phyloP scores from a whole-genome alignment of 495 filamentous ascomycete species.

The Pyrenula massariospora region DNA sequence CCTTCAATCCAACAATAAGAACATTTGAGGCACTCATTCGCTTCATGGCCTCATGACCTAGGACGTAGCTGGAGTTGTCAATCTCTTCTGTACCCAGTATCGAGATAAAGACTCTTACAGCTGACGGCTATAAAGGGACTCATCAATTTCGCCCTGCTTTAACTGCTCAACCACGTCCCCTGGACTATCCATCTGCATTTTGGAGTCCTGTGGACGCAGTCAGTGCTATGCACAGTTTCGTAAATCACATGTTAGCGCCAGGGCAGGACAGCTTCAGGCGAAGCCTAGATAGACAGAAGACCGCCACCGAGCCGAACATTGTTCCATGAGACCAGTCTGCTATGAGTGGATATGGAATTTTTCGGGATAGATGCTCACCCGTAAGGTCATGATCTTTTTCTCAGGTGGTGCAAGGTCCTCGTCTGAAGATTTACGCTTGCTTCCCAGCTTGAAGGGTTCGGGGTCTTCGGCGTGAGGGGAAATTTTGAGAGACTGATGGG shows the following conservation, averaged over 20 bases:
- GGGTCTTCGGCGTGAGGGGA: slow-evolving; percentile 40
- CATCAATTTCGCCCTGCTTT: slow-evolving; percentile 74
- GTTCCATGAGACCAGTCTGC: too few species aligned
- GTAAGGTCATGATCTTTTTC: slow-evolving; percentile 79
- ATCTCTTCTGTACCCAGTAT: neutral
- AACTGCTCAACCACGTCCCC: slow-evolving; percentile 43
- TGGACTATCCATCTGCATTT: slow-evolving; percentile 71
- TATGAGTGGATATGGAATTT: too few species aligned
- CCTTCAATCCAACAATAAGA: slow-evolving; percentile 82
- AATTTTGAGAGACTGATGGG: slow-evolving; percentile 38
- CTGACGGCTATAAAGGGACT: slow-evolving; percentile 94
- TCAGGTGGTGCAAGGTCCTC: slow-evolving; percentile 59
- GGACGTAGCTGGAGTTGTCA: slow-evolving; percentile 52
- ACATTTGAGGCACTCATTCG: slow-evolving; percentile 95
- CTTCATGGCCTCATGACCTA: slow-evolving; percentile 99
- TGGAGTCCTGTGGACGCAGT: slow-evolving; percentile 39
- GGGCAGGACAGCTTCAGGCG: too few species aligned
- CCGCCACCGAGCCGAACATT: too few species aligned
- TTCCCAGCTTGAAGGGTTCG: slow-evolving; percentile 56
- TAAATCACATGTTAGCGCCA: too few species aligned
- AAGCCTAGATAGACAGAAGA: too few species aligned
- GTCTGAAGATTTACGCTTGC: slow-evolving; percentile 72
- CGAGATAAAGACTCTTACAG: slow-evolving; percentile 40
- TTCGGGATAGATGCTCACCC: slow-evolving; percentile 23
- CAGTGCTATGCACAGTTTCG: too few species aligned